Base-by-base conservation (phyloP, 2,329 filamentous ascomycete genomes). In the Ceratocystis papillata region DNA sequence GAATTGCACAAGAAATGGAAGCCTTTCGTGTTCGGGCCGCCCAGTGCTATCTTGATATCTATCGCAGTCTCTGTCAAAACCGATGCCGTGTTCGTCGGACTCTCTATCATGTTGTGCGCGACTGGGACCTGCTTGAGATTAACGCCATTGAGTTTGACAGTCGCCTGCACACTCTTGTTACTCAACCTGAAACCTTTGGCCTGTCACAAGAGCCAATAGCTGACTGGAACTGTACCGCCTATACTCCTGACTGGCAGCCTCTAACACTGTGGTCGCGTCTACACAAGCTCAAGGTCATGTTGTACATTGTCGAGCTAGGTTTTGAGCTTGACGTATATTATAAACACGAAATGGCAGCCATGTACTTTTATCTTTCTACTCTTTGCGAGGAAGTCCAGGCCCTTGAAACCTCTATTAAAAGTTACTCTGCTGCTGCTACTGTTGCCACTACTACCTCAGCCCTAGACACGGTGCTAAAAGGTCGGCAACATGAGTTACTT, bases 271-370 rank as follows among this genome's bases (percentile, higher is more conserved):
- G 94, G 94, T 84, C 87, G 0, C 95, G 93, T 71, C 83, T 92
- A 68, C 89, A 96, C 75, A 97, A 96, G 75, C 80, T 96, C n/a
- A 84, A 83, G 37, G 84, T 93, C 72, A 90, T 96, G 81, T 87
- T 93, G 73, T 88, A 86, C 79, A 87, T 95, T 59, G 81, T 96
- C 17, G 89, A 96, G 72, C 84, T 96, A 41, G 94, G 95, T 12
- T 97, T 99, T 74, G 94, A 99, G 75, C 85, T 96, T 12, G 87
- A 93, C 55, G 83, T 96, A 8, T 97, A 97, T 75, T 86, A 93
- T 64, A 81, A 85, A 0, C 88, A 96, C 73, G 94, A 99, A 74
- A 80, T 94, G 8, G 83, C 86, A 0, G 86, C 85, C 28, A 96
- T 96, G 88, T 97, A 97, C 75, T 94, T 88, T 85, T 91, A 96